Percentiles rank a stretch among this genome's conserved stretches.
phyloP scores from a whole-genome alignment of 2,329 filamentous ascomycete species.

The Aspergillus transmontanensis region DNA sequence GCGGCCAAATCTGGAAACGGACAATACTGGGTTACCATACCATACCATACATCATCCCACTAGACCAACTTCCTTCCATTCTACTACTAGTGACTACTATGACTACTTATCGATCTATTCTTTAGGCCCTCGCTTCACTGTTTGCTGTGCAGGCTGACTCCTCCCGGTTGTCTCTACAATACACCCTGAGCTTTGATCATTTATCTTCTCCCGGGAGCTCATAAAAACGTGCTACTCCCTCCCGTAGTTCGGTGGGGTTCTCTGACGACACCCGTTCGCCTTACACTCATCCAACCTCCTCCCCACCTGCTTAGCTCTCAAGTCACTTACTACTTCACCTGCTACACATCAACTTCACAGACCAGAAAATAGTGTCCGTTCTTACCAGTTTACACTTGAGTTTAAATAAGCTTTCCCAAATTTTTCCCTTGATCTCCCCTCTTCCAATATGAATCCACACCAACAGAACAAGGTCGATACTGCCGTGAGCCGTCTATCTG shows the following conservation, averaged over 20 bases:
- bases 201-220: neutral
- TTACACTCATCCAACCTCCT: neutral
- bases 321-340: neutral
- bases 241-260: constrained; percentile 6
- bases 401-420: neutral
- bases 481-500: constrained; percentile 66
- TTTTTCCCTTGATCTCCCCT: neutral
- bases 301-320: neutral
- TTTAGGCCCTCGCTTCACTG: neutral
- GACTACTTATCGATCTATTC: neutral
- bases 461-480: constrained; percentile 99
- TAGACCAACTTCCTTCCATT: neutral
- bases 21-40: neutral
- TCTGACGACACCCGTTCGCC: constrained; percentile 11
- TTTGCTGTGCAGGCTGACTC: neutral
- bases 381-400: constrained; percentile 1
- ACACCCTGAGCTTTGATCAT: neutral
- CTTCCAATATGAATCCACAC: constrained; percentile 81
- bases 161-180: neutral
- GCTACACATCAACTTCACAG: neutral
- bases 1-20: neutral
- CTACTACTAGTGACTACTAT: neutral
- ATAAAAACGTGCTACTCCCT: neutral
- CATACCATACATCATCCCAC: neutral
- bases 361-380: neutral